Percentiles rank a stretch among this genome's conserved stretches.
phyloP scores from a whole-genome alignment of 495 filamentous ascomycete species.

The Amphirosellinia nigrospora region DNA sequence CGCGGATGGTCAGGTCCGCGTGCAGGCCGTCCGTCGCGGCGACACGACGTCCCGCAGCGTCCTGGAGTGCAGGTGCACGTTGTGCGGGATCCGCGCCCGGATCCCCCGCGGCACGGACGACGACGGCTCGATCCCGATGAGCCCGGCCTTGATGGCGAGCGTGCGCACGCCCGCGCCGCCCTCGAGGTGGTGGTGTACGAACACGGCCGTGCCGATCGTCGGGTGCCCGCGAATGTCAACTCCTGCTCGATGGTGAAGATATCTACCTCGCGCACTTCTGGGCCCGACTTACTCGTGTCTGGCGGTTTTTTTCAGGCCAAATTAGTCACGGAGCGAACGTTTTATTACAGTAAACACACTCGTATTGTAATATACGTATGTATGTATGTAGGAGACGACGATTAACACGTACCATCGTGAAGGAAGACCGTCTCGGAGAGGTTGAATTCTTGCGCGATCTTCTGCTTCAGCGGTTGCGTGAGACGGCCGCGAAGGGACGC shows the following conservation, averaged over 20 bases:
- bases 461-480: conserved; percentile 63
- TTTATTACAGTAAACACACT: neutral
- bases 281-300: conserved; percentile 15
- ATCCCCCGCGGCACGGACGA: conserved; percentile 36
- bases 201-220: conserved; percentile 71
- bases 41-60: conserved; percentile 36
- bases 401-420: conserved; percentile 47
- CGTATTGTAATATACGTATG: neutral
- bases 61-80: conserved; percentile 64
- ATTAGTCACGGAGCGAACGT: neutral
- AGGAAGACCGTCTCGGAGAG: conserved; percentile 85
- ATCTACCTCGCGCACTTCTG: conserved; percentile 58
- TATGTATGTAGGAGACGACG: neutral
- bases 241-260: conserved; percentile 72
- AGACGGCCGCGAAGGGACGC: conserved; percentile 36
- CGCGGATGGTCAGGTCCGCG: conserved; percentile 35
- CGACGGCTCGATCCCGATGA: conserved; percentile 38
- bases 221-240: conserved; percentile 82
- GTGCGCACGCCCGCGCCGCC: conserved; percentile 37
- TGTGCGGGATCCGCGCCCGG: conserved; percentile 66
- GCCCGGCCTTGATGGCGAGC: conserved; percentile 68
- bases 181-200: conserved; percentile 46
- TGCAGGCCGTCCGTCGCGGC: conserved; percentile 30
- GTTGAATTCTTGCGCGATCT: conserved; percentile 80
- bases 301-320: neutral